These are phyloP conservation scores for rapeseed (Brassica napus) DNA, from an alignment of 345 rosid species.

Conservation along the genomic window DNA sequence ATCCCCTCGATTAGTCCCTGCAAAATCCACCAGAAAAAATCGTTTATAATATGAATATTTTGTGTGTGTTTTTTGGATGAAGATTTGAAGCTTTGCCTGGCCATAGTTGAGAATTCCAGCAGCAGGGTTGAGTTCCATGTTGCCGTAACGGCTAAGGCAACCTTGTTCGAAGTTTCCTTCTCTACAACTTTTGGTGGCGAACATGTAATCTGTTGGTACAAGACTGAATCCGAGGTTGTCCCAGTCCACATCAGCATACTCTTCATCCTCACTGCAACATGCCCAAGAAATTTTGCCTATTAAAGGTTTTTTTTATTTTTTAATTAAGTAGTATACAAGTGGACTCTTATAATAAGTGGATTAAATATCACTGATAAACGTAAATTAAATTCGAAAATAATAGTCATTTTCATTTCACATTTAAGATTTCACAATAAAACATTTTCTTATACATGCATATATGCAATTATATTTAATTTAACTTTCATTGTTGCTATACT, in stretches of 20 bases:
- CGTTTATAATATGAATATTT: not conserved
- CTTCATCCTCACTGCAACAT: conserved; percentile 46
- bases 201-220: conserved; percentile 70
- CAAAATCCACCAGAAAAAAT: not conserved
- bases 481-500: not conserved
- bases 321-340: not conserved
- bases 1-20: conserved; percentile 83
- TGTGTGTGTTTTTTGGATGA: not conserved
- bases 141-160: conserved; percentile 51
- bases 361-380: not conserved
- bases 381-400: not conserved
- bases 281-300: not conserved
- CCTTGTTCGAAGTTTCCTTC: conserved; percentile 57
- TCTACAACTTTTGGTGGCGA: conserved; percentile 47
- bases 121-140: conserved; percentile 72
- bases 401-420: not conserved
- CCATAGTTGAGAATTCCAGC: conserved; percentile 86
- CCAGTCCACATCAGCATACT: conserved; percentile 79
- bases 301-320: not conserved
- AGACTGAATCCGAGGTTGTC: conserved; percentile 76
- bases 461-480: not conserved
- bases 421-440: not conserved
- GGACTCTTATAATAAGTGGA: not conserved
- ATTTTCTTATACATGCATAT: not conserved
- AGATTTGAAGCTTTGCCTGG: conserved; percentile 59